Base-by-base conservation (phyloP, 257 asterid species). In the Nicotiana attenuata region DNA sequence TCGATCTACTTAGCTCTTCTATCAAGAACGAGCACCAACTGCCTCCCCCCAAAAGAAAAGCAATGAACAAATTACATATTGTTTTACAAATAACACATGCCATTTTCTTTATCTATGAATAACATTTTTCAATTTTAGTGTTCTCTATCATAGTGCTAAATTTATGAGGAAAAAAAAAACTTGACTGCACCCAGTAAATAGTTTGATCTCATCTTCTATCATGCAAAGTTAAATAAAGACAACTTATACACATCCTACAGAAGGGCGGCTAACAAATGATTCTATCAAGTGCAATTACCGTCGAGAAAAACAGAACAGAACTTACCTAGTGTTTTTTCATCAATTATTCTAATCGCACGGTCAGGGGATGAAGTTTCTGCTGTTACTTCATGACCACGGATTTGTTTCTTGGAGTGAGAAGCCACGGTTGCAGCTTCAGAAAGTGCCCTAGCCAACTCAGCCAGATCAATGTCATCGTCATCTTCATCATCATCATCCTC, bases 371-470 rank as follows among this genome's bases (percentile, higher is more conserved):
- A 65, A 41, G 81, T 80, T 87, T 88, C 90, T 65, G 68, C 85
- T 59, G 69, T 77, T 50, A 85, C 55, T 78, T 86, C 85, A 71
- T 81, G 81, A 50, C 82, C 86, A 82, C 16, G 85, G 77, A 63
- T 90, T 76, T 82, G 86, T 65, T 65, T 89, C 86, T 89, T 90
- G 57, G 91, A 88, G 15, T 60, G 73, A 64, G 92, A 85, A 78
- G 84, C 81, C 35, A 89, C 47, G 71, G 45, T 88, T 73, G 93
- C 90, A 60, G 96, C 97, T 85, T 92, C 95, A 47, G 93, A 88
- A 85, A 95, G 82, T 59, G 94, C 97, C 90, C 88, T 90, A 24
- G 90, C 85, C 91, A 96, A 89, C 80, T 91, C 97, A 81, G 92
- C 96, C 76, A 94, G 80, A 84, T 92, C 97, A 64, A 90, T 82